Base-by-base conservation (phyloP, 441 rosid species). In the Hypseocharis bilobata region DNA sequence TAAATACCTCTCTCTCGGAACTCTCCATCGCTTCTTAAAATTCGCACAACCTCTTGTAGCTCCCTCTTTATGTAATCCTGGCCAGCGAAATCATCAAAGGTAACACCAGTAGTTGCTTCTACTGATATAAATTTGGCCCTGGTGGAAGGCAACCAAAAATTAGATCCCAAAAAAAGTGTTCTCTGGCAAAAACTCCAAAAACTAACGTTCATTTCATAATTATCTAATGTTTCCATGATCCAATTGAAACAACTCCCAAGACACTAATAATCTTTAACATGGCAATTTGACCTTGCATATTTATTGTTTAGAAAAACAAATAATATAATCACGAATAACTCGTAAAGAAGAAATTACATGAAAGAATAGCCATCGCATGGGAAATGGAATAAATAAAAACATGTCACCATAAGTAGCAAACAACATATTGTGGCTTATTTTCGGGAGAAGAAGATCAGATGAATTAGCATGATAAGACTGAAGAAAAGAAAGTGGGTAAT, bases 31-130 rank as follows among this genome's bases (percentile, higher is more conserved):
- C 88, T 90, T 76, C 87, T 93, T 51, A 93, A 72, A 70, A 88
- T 90, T 23, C 92, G 75, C 26, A 93, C 98, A 78, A 93, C 84
- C 82, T 93, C 97, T 70, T 88, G 92, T 49, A 93, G 73, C 77
- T 93, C 96, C 74, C 83, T 82, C 76, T 88, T 93, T 70, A 93
- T 90, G 78, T 93, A 93, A 75, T 93, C 98, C 70, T 93, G 96
- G 60, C 98, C 98, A 72, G 95, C 98, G 77, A 93, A 93, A 83
- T 93, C 97, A 76, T 90, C 89, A 77, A 93, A 93, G 62, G 97
- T 88, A 62, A 90, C 85, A 69, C 97, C 97, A 62, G 98, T 93
- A 74, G 79, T 85, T 78, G 91, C 97, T 78, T 93, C 97, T 26
- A 96, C 96, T 57, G 97, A 87, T 71, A 93, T 90, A 67, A 90